Evolutionary conservation across 1,139 yeast genomes (phyloP).

Genomic region (Tardiomyces depauwii): DNA sequence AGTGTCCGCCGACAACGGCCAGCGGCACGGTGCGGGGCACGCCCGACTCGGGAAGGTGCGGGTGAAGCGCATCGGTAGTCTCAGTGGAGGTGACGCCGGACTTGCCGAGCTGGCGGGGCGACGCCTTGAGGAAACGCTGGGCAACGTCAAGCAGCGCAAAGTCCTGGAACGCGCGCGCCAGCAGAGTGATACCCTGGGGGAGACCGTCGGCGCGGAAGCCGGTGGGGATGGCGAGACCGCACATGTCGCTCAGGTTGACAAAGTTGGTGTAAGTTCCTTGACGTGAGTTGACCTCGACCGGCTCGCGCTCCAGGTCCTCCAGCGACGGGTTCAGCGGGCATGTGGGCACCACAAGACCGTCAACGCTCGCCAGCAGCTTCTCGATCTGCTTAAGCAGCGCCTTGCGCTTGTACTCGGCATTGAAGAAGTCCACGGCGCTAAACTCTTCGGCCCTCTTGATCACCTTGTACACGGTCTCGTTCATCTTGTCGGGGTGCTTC

Average conservation of each 20-base stretch:
- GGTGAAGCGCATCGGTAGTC: slow-evolving; percentile 31
- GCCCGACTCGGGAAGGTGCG: slow-evolving; percentile 28
- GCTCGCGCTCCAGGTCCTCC: slow-evolving; percentile 59
- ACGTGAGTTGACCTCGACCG: slow-evolving; percentile 68
- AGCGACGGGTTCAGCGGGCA: slow-evolving; percentile 87
- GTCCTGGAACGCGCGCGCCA: slow-evolving; percentile 75
- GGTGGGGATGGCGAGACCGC: slow-evolving; percentile 84
- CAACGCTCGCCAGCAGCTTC: slow-evolving; percentile 44
- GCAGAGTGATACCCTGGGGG: slow-evolving; percentile 81
- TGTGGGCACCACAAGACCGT: slow-evolving; percentile 80
- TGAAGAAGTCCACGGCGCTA: slow-evolving; percentile 75
- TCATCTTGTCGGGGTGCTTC: slow-evolving; percentile 56
- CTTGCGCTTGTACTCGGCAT: slow-evolving; percentile 74
- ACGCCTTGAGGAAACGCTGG: slow-evolving; percentile 46
- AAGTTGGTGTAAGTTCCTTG: slow-evolving; percentile 98
- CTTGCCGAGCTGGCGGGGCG: slow-evolving; percentile 37
- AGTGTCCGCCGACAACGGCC: slow-evolving; percentile 96
- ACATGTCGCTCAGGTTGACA: slow-evolving; percentile 85
- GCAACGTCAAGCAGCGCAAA: slow-evolving; percentile 83
- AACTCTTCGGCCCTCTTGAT: slow-evolving; percentile 67
- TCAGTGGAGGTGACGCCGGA: slow-evolving; percentile 14
- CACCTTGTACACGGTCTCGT: slow-evolving; percentile 73
- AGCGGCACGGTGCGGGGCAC: slow-evolving; percentile 20
- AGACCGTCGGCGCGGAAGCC: slow-evolving; percentile 78
- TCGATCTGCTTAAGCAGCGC: slow-evolving; percentile 57